These are phyloP conservation scores for Cercospora berteroae DNA, from an alignment of 2,329 filamentous ascomycete species.

Conservation along the genomic window DNA sequence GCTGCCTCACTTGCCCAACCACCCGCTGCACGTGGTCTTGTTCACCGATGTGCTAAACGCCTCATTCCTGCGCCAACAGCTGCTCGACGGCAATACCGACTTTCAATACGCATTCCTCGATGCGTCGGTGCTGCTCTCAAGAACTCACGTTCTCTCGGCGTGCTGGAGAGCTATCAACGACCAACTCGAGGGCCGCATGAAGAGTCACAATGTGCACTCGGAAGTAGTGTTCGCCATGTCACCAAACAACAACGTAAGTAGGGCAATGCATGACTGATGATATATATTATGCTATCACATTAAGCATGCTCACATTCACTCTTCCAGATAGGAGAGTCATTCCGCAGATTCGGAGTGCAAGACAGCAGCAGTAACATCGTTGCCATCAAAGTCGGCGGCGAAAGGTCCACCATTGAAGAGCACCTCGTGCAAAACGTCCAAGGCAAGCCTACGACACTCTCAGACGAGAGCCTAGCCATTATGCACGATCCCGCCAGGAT, in stretches of 20 bases:
- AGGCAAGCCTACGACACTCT: constrained; percentile 59
- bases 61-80: constrained; percentile 72
- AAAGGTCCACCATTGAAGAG: constrained; percentile 41
- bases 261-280: neutral
- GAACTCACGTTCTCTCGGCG: constrained; percentile 70
- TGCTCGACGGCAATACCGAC: constrained; percentile 76
- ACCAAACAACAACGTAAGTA: constrained; percentile 73
- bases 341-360: constrained; percentile 80
- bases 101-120: constrained; percentile 96
- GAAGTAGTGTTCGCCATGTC: constrained; percentile 81
- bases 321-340: constrained; percentile 80
- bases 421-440: constrained; percentile 64
- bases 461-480: constrained; percentile 60
- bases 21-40: constrained; percentile 70
- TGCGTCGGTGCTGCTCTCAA: constrained; percentile 71
- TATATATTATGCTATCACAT: neutral
- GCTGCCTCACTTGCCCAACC: constrained; percentile 72
- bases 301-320: neutral
- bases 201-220: constrained; percentile 82
- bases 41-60: constrained; percentile 78
- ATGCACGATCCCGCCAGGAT: constrained; percentile 67
- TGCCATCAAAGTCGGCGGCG: constrained; percentile 71
- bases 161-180: constrained; percentile 74
- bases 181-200: constrained; percentile 60
- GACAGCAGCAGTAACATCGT: constrained; percentile 70